phyloP scores from a whole-genome alignment of 441 rosid genomes.

The Populus trichocarpa region DNA sequence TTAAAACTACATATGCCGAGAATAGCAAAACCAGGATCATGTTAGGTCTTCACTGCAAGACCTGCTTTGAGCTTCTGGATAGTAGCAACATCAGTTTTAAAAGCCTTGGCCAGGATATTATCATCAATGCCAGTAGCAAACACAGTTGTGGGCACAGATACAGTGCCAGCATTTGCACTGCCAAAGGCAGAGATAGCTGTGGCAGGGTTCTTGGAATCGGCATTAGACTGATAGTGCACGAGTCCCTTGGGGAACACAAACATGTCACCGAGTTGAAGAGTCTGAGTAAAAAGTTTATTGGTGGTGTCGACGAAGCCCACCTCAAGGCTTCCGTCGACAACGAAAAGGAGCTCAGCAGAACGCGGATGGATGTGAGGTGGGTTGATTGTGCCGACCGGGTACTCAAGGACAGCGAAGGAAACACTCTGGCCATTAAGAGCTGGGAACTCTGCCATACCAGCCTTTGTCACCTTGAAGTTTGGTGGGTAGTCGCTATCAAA shows the following conservation, averaged over 20 bases:
- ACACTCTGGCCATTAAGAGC: slow-evolving; percentile 10
- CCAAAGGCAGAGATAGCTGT: background rate
- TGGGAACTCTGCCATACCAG: background rate
- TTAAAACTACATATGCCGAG: too few relatives aligned
- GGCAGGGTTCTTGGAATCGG: background rate
- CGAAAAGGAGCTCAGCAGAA: slow-evolving; percentile 21
- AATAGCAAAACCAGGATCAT: background rate
- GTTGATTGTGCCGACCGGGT: slow-evolving; percentile 19
- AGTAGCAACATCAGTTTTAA: background rate
- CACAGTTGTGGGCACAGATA: background rate
- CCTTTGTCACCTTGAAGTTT: background rate
- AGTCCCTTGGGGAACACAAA: too few relatives aligned
- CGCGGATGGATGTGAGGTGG: slow-evolving; percentile 29
- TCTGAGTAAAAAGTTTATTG: too few relatives aligned
- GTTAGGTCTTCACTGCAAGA: background rate
- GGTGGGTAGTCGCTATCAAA: background rate
- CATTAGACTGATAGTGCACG: too few relatives aligned
- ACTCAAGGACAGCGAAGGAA: slow-evolving; percentile 16
- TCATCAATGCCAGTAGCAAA: background rate
- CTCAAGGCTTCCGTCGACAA: background rate
- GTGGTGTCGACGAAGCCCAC: background rate
- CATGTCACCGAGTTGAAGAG: too few relatives aligned
- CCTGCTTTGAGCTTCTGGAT: background rate
- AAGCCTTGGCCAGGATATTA: background rate
- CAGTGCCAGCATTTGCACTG: background rate